Conservation (phyloP, 2,329 filamentous ascomycete genomes). For the Aspergillus japonicus region DNA sequence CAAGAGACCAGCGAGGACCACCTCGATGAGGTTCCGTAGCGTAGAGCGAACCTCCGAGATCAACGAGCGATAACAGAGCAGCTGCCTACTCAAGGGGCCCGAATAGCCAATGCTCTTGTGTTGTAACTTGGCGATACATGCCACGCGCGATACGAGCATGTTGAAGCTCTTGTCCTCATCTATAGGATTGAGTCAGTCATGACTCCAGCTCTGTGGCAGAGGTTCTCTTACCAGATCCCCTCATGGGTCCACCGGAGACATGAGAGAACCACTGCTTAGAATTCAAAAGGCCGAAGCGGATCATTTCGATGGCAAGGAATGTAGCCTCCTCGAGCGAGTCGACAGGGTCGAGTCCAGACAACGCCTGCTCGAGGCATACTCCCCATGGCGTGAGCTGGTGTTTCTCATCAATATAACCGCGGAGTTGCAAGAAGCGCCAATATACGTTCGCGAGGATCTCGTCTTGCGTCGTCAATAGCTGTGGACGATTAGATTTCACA, state of each 20-base stretch:
- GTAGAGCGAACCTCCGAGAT: constrained; percentile 75
- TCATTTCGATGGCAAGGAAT: constrained; percentile 80
- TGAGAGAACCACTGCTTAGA: constrained; percentile 62
- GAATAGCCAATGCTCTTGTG: constrained; percentile 90
- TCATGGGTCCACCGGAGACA: constrained; percentile 59
- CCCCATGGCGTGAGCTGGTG: constrained; percentile 86
- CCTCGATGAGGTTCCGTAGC: constrained; percentile 80
- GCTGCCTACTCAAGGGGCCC: constrained; percentile 84
- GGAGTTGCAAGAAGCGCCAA: constrained; percentile 86
- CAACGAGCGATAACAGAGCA: constrained; percentile 82
- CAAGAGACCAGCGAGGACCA: constrained; percentile 75
- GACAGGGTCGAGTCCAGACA: constrained; percentile 60
- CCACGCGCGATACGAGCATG: constrained; percentile 80
- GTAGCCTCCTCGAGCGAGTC: constrained; percentile 70
- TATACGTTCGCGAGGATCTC: constrained; percentile 73
- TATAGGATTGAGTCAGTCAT: constrained; percentile 35
- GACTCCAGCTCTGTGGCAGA: background rate
- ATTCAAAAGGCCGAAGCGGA: constrained; percentile 76
- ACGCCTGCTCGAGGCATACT: constrained; percentile 68
- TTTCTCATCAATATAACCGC: constrained; percentile 75
- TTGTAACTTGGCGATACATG: constrained; percentile 75
- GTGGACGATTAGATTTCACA: constrained; percentile 13
- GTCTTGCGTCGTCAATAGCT: constrained; percentile 61
- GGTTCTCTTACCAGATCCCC: constrained; percentile 49
- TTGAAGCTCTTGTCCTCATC: constrained; percentile 76